phyloP scores from a whole-genome alignment of 2,329 filamentous ascomycete genomes.

The Fragosphaeria purpurea region DNA sequence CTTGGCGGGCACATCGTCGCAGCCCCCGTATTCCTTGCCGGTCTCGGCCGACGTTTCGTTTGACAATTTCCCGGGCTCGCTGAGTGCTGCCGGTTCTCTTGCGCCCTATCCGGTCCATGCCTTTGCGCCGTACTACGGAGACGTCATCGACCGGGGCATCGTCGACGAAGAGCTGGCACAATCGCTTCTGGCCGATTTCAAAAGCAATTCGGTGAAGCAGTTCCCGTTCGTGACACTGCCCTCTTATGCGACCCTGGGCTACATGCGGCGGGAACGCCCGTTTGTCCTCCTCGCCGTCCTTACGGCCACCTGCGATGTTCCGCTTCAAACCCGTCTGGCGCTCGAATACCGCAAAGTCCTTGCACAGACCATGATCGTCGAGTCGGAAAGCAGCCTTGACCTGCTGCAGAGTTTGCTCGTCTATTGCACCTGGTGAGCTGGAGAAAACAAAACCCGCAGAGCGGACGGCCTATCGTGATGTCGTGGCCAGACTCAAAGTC shows the following conservation, averaged over 20 bases:
- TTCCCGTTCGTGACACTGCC: slow-evolving; percentile 14
- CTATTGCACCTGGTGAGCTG: slow-evolving; percentile 15
- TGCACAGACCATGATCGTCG: slow-evolving; percentile 14
- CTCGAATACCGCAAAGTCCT: slow-evolving; percentile 13
- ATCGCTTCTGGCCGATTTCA: slow-evolving; percentile 6
- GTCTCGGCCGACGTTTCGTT: no score
- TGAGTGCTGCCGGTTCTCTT: not conserved
- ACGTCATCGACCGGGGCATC: slow-evolving; percentile 11
- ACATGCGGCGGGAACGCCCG: slow-evolving; percentile 14
- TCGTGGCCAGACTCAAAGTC: no score
- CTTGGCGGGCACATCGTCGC: no score
- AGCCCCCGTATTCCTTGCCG: no score
- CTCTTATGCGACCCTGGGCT: slow-evolving; percentile 5
- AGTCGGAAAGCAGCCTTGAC: slow-evolving; percentile 12
- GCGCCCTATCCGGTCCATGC: not conserved
- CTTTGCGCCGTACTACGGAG: not conserved
- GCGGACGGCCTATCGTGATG: not conserved
- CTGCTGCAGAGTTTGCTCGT: slow-evolving; percentile 15
- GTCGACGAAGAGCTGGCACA: slow-evolving; percentile 9
- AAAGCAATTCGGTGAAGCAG: not conserved
- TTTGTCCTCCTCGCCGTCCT: slow-evolving; percentile 14
- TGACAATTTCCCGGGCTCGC: no score
- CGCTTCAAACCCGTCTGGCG: slow-evolving; percentile 11
- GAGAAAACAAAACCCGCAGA: slow-evolving; percentile 2
- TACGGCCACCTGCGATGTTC: slow-evolving; percentile 3